Percentiles rank a stretch among this genome's conserved stretches.
Conservation (phyloP, 2,329 filamentous ascomycete genomes). For the Nemania bipapillata region DNA sequence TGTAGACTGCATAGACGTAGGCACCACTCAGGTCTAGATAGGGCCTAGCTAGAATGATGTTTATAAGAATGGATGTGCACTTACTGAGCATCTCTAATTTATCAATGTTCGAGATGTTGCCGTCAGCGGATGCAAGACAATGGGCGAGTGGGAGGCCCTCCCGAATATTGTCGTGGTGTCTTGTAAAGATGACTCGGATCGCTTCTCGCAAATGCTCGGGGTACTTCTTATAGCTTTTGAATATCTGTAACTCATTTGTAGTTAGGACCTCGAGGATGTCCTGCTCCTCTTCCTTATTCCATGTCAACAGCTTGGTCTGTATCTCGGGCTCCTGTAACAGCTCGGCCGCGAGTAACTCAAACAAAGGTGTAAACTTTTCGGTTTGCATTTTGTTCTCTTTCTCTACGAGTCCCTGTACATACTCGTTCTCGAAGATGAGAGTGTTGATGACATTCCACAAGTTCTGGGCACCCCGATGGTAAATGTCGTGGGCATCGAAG, state of each 20-base stretch:
- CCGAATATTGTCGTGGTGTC: constrained; percentile 28
- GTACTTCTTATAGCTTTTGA: constrained; percentile 34
- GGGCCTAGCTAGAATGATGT: too few relatives aligned
- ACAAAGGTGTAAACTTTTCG: constrained; percentile 12
- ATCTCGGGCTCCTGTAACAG: constrained; percentile 26
- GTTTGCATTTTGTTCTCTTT: constrained; percentile 10
- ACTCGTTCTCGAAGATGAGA: constrained; percentile 56
- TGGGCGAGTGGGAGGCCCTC: constrained; percentile 9
- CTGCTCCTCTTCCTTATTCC: constrained; percentile 26
- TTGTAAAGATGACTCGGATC: constrained; percentile 38
- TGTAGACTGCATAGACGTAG: background rate
- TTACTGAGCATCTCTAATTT: constrained; percentile 8
- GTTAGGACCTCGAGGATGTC: constrained; percentile 41
- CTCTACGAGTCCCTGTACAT: constrained; percentile 31
- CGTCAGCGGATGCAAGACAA: background rate
- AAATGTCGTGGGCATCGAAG: constrained; percentile 62
- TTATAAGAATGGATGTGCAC: background rate
- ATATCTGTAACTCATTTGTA: constrained; percentile 27
- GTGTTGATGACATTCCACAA: constrained; percentile 60
- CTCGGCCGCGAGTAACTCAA: constrained; percentile 39
- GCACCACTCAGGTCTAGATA: background rate
- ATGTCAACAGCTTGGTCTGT: constrained; percentile 38
- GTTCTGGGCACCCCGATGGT: constrained; percentile 60
- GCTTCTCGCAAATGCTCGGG: constrained; percentile 27
- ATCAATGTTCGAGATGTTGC: background rate